Percentiles rank a stretch among this genome's conserved stretches.
phyloP scores from a whole-genome alignment of 2,329 filamentous ascomycete genomes.

The Phaeosphaeria sp. region DNA sequence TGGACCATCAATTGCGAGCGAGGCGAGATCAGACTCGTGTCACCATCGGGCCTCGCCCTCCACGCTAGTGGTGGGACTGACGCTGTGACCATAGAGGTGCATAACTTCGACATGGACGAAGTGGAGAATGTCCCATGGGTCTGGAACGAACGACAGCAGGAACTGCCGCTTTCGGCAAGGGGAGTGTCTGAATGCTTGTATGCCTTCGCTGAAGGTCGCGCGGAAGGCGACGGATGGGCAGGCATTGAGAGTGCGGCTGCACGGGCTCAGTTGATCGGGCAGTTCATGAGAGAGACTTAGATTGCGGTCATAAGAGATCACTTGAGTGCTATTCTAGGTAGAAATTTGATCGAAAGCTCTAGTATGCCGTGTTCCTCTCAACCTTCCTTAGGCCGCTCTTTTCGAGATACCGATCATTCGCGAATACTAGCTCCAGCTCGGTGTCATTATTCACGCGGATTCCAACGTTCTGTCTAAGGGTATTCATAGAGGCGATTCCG shows the following conservation, averaged over 20 bases:
- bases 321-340: no score
- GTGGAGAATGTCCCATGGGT: slow-evolving; percentile 55
- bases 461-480: slow-evolving; percentile 14
- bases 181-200: slow-evolving; percentile 23
- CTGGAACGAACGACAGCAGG: slow-evolving; percentile 49
- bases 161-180: slow-evolving; percentile 27
- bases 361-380: slow-evolving; percentile 8
- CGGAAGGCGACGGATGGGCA: slow-evolving; percentile 33
- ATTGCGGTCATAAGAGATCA: background rate
- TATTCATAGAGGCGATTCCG: slow-evolving; percentile 16
- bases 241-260: slow-evolving; percentile 32
- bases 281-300: background rate
- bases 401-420: slow-evolving; percentile 2
- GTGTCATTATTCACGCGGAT: slow-evolving; percentile 15
- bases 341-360: no score
- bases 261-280: slow-evolving; percentile 24
- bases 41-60: slow-evolving; percentile 28
- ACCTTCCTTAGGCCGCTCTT: background rate
- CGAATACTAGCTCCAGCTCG: slow-evolving; percentile 20
- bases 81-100: slow-evolving; percentile 55
- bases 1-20: slow-evolving; percentile 25
- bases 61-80: slow-evolving; percentile 27
- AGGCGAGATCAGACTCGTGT: slow-evolving; percentile 29
- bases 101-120: slow-evolving; percentile 56
- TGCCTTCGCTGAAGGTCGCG: slow-evolving; percentile 30